Conservation (phyloP, 495 filamentous ascomycete species). For the Xylaria palmicola region DNA sequence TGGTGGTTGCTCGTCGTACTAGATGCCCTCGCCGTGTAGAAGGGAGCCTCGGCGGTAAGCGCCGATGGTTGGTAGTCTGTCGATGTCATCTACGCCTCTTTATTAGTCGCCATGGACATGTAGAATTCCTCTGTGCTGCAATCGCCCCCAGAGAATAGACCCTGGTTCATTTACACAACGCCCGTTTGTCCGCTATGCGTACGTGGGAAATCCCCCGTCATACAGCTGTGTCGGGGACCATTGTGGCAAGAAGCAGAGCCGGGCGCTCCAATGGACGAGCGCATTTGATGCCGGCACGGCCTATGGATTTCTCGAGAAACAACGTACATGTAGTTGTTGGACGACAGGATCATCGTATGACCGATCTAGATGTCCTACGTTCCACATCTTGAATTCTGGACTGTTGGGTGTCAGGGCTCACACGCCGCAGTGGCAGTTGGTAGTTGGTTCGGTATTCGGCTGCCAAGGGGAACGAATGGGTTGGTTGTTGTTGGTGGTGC, state of each 20-base stretch:
- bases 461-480: neutral
- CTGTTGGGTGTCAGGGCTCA: constrained; percentile 4
- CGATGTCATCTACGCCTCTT: constrained; percentile 22
- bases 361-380: constrained; percentile 25
- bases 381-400: constrained; percentile 21
- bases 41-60: constrained; percentile 22
- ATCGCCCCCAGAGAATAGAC: neutral
- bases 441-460: neutral
- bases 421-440: neutral
- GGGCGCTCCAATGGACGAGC: neutral
- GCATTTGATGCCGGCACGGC: neutral
- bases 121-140: neutral
- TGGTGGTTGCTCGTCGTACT: constrained; percentile 20
- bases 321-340: constrained; percentile 26
- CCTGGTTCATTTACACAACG: neutral
- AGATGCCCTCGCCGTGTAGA: constrained; percentile 21
- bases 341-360: constrained; percentile 21
- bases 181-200: neutral
- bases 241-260: neutral
- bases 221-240: neutral
- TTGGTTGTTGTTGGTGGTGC: constrained; percentile 11
- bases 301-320: constrained; percentile 18
- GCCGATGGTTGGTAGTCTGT: constrained; percentile 24
- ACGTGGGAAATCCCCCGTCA: neutral
- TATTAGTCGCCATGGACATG: constrained; percentile 8